These are phyloP conservation scores for Trametes pubescens DNA, from an alignment of 1,284 basidiomycete species.

Conservation along the genomic window DNA sequence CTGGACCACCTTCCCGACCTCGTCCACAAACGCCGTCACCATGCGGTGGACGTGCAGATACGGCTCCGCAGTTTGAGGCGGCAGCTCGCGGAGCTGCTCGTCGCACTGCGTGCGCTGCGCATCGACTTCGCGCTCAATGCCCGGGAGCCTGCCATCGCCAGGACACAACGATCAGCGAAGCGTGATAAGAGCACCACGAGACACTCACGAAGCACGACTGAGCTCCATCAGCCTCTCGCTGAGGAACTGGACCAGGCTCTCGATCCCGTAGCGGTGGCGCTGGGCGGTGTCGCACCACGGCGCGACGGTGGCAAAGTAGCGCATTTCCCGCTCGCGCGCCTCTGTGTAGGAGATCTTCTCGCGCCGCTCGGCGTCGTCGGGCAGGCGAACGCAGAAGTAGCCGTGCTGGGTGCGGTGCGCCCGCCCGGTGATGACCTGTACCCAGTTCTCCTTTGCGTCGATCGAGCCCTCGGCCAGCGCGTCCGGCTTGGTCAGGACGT, in stretches of 20 bases:
- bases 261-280: slow-evolving; percentile 60
- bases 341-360: slow-evolving; percentile 46
- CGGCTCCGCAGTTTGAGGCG: slow-evolving; percentile 50
- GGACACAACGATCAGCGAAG: not conserved
- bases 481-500: slow-evolving; percentile 75
- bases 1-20: slow-evolving; percentile 38
- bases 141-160: slow-evolving; percentile 51
- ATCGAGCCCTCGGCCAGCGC: slow-evolving; percentile 54
- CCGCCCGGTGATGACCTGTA: slow-evolving; percentile 57
- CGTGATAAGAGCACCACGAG: not conserved
- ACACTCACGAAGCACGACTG: slow-evolving; percentile 24
- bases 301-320: slow-evolving; percentile 55
- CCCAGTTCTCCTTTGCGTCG: slow-evolving; percentile 52
- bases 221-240: slow-evolving; percentile 56
- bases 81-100: slow-evolving; percentile 50
- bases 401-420: slow-evolving; percentile 57
- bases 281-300: slow-evolving; percentile 58
- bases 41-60: slow-evolving; percentile 56
- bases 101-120: slow-evolving; percentile 47
- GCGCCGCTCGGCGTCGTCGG: slow-evolving; percentile 62
- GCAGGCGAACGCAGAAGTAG: slow-evolving; percentile 72
- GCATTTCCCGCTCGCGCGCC: slow-evolving; percentile 50
- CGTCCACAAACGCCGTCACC: slow-evolving; percentile 46
- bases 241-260: slow-evolving; percentile 59
- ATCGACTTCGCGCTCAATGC: slow-evolving; percentile 47